phyloP scores from a whole-genome alignment of 176 grass and related monocot genomes.

The Chrysopogon serrulatus region DNA sequence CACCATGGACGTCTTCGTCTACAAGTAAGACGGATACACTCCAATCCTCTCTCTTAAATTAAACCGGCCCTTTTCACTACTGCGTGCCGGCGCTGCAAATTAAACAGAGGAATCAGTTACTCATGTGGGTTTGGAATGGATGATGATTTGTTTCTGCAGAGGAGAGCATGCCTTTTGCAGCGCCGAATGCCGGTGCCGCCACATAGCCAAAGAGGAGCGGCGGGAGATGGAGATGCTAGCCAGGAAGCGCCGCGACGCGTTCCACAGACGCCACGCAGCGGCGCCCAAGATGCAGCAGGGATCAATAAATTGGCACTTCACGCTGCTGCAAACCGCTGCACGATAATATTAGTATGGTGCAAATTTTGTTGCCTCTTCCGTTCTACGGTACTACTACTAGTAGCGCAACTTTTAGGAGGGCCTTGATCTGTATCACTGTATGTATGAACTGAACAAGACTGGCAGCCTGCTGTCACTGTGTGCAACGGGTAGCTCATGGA shows the following conservation, averaged over 20 bases:
- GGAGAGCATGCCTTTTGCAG: conserved; percentile 65
- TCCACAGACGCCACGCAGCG: conserved; percentile 32
- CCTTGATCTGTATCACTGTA: not conserved
- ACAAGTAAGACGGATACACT: conserved; percentile 52
- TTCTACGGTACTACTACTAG: not conserved
- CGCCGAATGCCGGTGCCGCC: conserved; percentile 40
- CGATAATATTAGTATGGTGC: not conserved
- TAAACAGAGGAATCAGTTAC: not conserved
- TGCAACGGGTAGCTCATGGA: not conserved
- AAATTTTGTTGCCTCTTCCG: not conserved
- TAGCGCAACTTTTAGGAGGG: too few relatives aligned
- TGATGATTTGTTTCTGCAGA: conserved; percentile 18
- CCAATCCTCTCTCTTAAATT: too few relatives aligned
- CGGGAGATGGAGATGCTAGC: conserved; percentile 44
- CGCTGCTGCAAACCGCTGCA: conserved; percentile 30
- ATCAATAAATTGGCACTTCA: not conserved
- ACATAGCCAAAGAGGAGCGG: conserved; percentile 52
- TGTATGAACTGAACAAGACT: not conserved
- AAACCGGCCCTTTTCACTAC: too few relatives aligned
- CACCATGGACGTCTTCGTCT: conserved; percentile 74
- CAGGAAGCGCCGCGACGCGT: conserved; percentile 31
- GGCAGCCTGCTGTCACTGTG: not conserved
- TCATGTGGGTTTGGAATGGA: not conserved
- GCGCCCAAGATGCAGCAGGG: conserved; percentile 8
- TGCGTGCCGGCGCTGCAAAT: too few relatives aligned